Base-by-base conservation (phyloP, 2,329 filamentous ascomycete species). In the Byssoonygena ceratinophila region DNA sequence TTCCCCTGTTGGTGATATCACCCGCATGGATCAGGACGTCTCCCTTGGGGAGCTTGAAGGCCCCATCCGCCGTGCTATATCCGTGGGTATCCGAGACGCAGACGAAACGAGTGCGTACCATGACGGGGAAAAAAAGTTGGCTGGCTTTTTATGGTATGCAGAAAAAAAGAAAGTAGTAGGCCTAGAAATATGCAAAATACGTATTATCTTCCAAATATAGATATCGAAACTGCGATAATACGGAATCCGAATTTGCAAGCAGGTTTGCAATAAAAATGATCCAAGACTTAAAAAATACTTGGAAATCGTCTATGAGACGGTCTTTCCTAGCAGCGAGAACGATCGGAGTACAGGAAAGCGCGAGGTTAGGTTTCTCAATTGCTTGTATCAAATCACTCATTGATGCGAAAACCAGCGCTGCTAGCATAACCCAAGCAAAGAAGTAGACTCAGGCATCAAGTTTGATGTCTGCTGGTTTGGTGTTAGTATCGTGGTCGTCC, bases 11-110 rank as follows among this genome's bases (percentile, higher is more conserved):
- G 39, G 78, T 78, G 48, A 81, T 63, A 55, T 81, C 78, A 5
- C 78, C 78, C 2, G 78, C 78, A 59, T 81, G 78, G 40, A 81
- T 77, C 36, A 82, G 66, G 12, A 81, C 69, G 61, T 81, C 78
- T 44, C 78, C 78, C 11, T 68, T 65, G 3, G 78, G 77, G 11
- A 80, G 66, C 55, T 72, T 76, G 58, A 71, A 75, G n/a, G 65
- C 68, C 44, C 68, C 72, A 55, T 73, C 66, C 11, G 63, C 63
- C 12, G 77, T 76, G 3, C 71, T 70, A 52, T 75, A 72, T 53
- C 73, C 75, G 60, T 81, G 76, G 16, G 78, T 81, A 62, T 81
- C 78, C 2, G 78, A 80, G 52, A 81, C 70, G 64, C 77, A 80
- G 27, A 81, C 75, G 41, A 81, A 72, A 54, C 77, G 73, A 43